phyloP scores from a whole-genome alignment of 2,329 filamentous ascomycete genomes.

The Elsinoe arachidis region DNA sequence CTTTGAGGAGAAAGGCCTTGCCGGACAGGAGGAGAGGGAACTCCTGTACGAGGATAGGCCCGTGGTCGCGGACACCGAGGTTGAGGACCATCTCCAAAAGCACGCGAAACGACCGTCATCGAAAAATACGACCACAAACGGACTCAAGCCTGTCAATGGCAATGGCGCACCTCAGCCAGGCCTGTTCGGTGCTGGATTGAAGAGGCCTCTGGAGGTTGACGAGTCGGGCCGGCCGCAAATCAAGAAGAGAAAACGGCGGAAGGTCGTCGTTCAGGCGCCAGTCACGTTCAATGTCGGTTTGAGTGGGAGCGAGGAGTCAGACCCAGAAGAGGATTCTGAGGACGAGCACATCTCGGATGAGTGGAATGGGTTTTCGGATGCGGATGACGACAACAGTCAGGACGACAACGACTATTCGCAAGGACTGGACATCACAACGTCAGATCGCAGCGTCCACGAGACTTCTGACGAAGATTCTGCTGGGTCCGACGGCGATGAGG shows the following conservation, averaged over 20 bases:
- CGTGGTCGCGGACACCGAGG: conserved; percentile 8
- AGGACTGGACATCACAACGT: too few species aligned
- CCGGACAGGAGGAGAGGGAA: conserved; percentile 45
- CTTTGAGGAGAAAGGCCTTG: conserved; percentile 56
- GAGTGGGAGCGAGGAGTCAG: neutral
- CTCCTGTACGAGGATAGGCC: conserved; percentile 31
- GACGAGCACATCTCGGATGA: conserved; percentile 21
- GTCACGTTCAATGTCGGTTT: conserved; percentile 34
- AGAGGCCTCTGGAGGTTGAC: conserved; percentile 74
- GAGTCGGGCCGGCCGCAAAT: conserved; percentile 73
- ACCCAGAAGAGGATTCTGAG: conserved; percentile 23
- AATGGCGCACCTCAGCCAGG: neutral
- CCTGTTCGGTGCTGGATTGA: conserved; percentile 65
- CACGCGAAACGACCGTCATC: neutral
- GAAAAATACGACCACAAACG: too few species aligned
- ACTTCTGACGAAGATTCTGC: too few species aligned
- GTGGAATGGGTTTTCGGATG: conserved; percentile 15
- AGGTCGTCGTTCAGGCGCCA: conserved; percentile 37
- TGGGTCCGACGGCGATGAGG: conserved; percentile 13
- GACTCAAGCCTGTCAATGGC: too few species aligned
- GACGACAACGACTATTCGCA: too few species aligned
- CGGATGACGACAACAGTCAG: conserved; percentile 12
- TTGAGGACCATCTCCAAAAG: conserved; percentile 9
- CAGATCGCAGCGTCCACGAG: too few species aligned
- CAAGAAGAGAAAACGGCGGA: conserved; percentile 62